Evolutionary conservation across 805 yeast species (phyloP).

Genomic region (Zygosaccharomyces kombuchaensis): DNA sequence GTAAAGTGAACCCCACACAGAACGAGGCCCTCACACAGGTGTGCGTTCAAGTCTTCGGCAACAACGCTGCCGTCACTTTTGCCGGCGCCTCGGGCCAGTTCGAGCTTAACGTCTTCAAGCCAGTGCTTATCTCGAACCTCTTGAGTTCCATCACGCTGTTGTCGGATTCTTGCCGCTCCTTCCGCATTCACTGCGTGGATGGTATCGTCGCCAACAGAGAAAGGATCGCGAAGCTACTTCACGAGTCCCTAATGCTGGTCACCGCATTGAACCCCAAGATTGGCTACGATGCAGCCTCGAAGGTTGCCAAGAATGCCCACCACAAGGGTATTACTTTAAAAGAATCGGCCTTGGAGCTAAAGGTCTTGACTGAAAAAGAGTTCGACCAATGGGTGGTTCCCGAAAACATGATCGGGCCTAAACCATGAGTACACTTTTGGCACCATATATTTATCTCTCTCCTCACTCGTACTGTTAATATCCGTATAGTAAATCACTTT

Average conservation of each 20-base stretch:
- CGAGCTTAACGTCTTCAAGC: slow-evolving; percentile 97
- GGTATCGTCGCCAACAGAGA: slow-evolving; percentile 88
- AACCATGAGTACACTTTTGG: slow-evolving; percentile 24
- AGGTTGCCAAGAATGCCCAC: slow-evolving; percentile 98
- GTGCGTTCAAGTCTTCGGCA: slow-evolving; percentile 96
- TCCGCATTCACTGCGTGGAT: slow-evolving; percentile 91
- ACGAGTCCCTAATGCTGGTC: slow-evolving; percentile 95
- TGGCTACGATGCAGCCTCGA: slow-evolving; percentile 95
- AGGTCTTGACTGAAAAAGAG: slow-evolving; percentile 76
- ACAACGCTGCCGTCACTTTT: slow-evolving; percentile 89
- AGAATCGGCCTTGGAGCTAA: slow-evolving; percentile 89
- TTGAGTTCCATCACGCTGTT: slow-evolving; percentile 81
- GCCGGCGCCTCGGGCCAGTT: slow-evolving; percentile 99
- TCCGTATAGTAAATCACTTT: background rate
- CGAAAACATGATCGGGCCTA: slow-evolving; percentile 97
- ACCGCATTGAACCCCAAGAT: slow-evolving; percentile 98
- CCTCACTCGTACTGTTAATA: background rate
- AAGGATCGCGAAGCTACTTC: slow-evolving; percentile 80
- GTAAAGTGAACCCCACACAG: slow-evolving; percentile 98
- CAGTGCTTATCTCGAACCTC: slow-evolving; percentile 88
- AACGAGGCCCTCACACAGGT: slow-evolving; percentile 99
- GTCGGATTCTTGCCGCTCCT: slow-evolving; percentile 85
- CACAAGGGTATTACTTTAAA: slow-evolving; percentile 94
- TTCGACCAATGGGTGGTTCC: slow-evolving; percentile 97
- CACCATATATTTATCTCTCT: background rate